Conservation (phyloP, 208 protist genomes). For the Acanthamoeba healyi region DNA sequence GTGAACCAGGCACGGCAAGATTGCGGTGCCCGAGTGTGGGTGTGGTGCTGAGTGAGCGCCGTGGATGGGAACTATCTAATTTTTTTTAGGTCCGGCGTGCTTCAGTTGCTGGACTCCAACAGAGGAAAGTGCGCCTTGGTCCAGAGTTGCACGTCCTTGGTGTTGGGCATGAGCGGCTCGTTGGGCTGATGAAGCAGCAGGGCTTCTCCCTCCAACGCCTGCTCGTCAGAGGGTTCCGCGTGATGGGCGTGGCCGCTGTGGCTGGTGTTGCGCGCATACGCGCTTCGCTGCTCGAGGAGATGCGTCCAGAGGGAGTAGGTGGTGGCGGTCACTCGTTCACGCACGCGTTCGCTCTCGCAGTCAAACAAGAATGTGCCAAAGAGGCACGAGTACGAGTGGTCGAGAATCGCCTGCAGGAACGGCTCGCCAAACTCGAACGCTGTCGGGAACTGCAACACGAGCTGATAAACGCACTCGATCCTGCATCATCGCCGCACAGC, state of each 20-base stretch:
- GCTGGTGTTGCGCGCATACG: background rate
- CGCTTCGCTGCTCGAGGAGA: background rate
- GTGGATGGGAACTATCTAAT: no score
- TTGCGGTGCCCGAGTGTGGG: background rate
- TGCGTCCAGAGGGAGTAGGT: conserved; percentile 55
- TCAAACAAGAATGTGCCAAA: conserved; percentile 78
- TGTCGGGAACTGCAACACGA: conserved; percentile 94
- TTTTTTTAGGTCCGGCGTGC: no score
- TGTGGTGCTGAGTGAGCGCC: no score
- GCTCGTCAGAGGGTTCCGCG: background rate
- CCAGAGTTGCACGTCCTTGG: conserved; percentile 64
- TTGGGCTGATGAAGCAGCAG: background rate
- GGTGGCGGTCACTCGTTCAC: background rate
- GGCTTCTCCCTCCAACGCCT: background rate
- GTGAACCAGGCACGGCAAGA: background rate
- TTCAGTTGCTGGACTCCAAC: background rate
- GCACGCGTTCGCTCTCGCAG: conserved; percentile 33
- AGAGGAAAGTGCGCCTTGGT: conserved; percentile 50
- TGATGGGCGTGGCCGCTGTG: background rate
- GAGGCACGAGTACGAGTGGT: conserved; percentile 92
- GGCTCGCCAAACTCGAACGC: conserved; percentile 96
- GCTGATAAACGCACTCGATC: conserved; percentile 96
- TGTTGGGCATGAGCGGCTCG: background rate
- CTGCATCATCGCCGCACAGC: background rate
- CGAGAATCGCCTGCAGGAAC: conserved; percentile 93